phyloP scores from a whole-genome alignment of 1,284 basidiomycete genomes.

The Leccinum brunneo-olivaceum region DNA sequence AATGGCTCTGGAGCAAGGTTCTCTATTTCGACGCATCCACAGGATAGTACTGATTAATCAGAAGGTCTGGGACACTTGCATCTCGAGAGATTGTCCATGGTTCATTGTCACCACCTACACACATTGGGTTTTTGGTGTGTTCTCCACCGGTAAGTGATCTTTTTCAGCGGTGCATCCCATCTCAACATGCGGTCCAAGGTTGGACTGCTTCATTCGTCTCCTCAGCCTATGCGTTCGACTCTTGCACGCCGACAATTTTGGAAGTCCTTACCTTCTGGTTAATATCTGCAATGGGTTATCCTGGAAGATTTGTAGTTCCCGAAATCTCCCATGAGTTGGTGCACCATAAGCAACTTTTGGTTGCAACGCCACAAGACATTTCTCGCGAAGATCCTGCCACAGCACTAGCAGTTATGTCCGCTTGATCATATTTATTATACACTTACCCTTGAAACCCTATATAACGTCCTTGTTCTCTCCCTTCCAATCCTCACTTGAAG shows the following conservation, averaged over 20 bases:
- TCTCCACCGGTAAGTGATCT: slow-evolving; percentile 45
- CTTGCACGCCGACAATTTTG: slow-evolving; percentile 38
- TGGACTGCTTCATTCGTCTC: slow-evolving; percentile 49
- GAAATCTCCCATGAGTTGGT: slow-evolving; percentile 35
- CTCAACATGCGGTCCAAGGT: slow-evolving; percentile 32
- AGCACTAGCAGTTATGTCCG: slow-evolving; percentile 15
- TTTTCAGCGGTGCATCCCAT: background rate
- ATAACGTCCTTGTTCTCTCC: background rate
- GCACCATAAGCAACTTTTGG: slow-evolving; percentile 29
- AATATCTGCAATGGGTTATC: slow-evolving; percentile 39
- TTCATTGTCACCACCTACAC: slow-evolving; percentile 65
- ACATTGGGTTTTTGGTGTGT: slow-evolving; percentile 67
- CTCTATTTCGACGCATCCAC: slow-evolving; percentile 2
- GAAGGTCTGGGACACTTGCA: slow-evolving; percentile 64
- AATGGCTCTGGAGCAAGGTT: slow-evolving; percentile 66
- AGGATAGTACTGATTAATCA: slow-evolving; percentile 8
- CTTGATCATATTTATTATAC: slow-evolving; percentile 7
- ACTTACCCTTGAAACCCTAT: background rate
- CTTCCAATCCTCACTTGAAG: background rate
- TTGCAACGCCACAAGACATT: slow-evolving; percentile 40
- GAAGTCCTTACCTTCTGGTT: slow-evolving; percentile 49
- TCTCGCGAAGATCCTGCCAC: slow-evolving; percentile 19
- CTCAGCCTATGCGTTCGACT: slow-evolving; percentile 35
- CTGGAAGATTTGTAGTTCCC: slow-evolving; percentile 35
- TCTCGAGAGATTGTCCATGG: slow-evolving; percentile 45